Evolutionary conservation across 495 filamentous ascomycete genomes (phyloP), one percentile per base, ranked within the genome.

Genomic region (Lasiosphaeria hispida): DNA sequence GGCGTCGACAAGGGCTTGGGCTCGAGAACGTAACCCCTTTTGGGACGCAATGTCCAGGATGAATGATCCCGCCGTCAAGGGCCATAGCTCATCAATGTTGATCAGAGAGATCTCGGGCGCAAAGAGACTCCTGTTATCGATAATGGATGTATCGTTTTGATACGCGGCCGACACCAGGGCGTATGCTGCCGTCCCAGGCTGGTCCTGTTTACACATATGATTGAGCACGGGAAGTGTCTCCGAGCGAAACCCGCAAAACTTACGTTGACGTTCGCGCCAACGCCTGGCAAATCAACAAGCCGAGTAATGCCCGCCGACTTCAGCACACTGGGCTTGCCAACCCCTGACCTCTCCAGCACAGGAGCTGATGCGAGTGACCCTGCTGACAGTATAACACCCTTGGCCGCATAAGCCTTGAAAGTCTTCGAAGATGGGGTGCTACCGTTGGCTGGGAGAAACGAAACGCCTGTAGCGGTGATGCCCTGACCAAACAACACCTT

Each of bases 71-170:
- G 48, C 6, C n/a, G 10, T 14, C 10, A 51, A 7, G 4, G 30
- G 30, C 53, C 53, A 55, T 1, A 55, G 39, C 23, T 55, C 53
- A 23, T 55, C 41, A n/a, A 44, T 39, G 17, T 18, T 55, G 39
- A 55, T 34, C 8, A 55, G 23, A n/a, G 53, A 55, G 30, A 55
- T 55, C 23, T 55, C 53, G 14, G 53, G 53, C 14, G 39, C 53
- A n/a, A 55, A 55, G 11, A 55, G 41, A 17, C 41, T 18, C 5
- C 53, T 11, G 9, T 55, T 35, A 18, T 55, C 41, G 40, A 45
- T 36, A 18, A 55, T 55, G 3, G 18, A 44, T 3, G 53, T 55
- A 19, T 55, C 53, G 11, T 47, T 55, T 30, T 34, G 23, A 35
- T 57, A 19, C 42, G 6, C 8, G 4, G 36, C 11, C 1, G 19